phyloP scores from a whole-genome alignment of 2,329 filamentous ascomycete species.

The Diplocarpon mali region DNA sequence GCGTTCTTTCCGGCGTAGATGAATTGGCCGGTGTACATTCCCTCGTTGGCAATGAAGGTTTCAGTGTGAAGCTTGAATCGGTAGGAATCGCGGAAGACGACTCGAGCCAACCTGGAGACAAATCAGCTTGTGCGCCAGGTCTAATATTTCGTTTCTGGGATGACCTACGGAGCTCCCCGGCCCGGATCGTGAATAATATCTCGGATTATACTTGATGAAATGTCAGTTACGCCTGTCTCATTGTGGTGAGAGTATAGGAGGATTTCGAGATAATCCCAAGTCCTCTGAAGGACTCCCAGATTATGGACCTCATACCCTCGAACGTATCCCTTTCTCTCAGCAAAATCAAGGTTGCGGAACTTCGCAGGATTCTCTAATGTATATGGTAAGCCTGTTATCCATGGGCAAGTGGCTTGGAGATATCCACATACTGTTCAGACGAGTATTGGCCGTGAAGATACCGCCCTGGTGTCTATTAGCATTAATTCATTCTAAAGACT shows the following conservation, averaged over 20 bases:
- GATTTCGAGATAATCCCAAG: too few relatives aligned
- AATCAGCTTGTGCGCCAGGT: neutral
- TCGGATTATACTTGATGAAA: constrained; percentile 86
- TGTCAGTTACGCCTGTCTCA: neutral
- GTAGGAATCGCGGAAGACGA: constrained; percentile 93
- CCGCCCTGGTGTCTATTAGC: constrained; percentile 36
- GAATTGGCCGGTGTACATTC: constrained; percentile 99
- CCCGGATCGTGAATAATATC: constrained; percentile 87
- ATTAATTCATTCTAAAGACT: too few relatives aligned
- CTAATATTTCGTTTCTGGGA: neutral
- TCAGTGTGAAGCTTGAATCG: constrained; percentile 94
- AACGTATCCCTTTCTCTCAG: constrained; percentile 95
- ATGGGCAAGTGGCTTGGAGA: neutral
- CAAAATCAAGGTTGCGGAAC: constrained; percentile 94
- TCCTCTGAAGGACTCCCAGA: neutral
- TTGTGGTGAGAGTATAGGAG: neutral
- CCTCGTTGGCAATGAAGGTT: constrained; percentile 99
- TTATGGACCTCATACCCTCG: constrained; percentile 54
- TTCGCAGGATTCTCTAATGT: constrained; percentile 75
- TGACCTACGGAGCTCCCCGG: constrained; percentile 67
- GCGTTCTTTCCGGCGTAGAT: constrained; percentile 99
- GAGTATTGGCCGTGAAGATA: constrained; percentile 72
- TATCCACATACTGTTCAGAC: constrained; percentile 55
- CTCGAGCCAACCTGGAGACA: constrained; percentile 59
- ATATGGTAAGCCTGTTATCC: neutral